phyloP scores from a whole-genome alignment of 1,139 yeast species.

The Kodamaea derodonti region DNA sequence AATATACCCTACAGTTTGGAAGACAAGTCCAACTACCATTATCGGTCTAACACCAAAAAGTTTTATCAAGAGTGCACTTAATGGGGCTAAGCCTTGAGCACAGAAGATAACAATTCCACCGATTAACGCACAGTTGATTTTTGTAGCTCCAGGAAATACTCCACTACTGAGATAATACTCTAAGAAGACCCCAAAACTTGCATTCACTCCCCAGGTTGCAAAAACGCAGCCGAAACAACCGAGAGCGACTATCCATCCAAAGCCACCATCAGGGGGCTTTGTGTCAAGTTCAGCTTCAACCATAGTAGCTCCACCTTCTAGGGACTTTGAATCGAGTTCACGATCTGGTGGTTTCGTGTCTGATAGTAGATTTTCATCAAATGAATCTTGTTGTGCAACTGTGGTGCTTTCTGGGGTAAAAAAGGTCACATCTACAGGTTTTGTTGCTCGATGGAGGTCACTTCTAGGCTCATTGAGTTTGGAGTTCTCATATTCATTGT shows the following conservation, averaged over 20 bases:
- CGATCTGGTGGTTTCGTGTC: no score
- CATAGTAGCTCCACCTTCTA: no score
- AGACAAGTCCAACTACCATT: conserved; percentile 44
- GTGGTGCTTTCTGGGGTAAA: no score
- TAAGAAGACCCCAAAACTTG: conserved; percentile 66
- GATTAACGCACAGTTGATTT: conserved; percentile 61
- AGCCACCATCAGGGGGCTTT: conserved; percentile 66
- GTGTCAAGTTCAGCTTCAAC: no score
- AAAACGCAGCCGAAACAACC: conserved; percentile 47
- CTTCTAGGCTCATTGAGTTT: no score
- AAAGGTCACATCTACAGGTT: no score
- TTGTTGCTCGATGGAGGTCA: no score
- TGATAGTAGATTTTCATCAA: no score
- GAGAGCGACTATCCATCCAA: conserved; percentile 65
- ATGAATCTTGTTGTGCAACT: no score
- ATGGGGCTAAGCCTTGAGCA: conserved; percentile 58
- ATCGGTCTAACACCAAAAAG: conserved; percentile 31
- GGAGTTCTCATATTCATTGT: no score
- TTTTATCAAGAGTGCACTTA: conserved; percentile 34
- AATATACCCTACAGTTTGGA: conserved; percentile 56
- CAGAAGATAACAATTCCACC: conserved; percentile 62
- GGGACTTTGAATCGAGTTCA: no score
- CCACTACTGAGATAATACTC: conserved; percentile 48
- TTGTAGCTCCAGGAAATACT: conserved; percentile 54
- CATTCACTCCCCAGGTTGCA: conserved; percentile 73